Percentiles rank a stretch among this genome's conserved stretches.
Evolutionary conservation across 2,329 filamentous ascomycete species (phyloP).

Genomic region (Niveomyces coronatus): DNA sequence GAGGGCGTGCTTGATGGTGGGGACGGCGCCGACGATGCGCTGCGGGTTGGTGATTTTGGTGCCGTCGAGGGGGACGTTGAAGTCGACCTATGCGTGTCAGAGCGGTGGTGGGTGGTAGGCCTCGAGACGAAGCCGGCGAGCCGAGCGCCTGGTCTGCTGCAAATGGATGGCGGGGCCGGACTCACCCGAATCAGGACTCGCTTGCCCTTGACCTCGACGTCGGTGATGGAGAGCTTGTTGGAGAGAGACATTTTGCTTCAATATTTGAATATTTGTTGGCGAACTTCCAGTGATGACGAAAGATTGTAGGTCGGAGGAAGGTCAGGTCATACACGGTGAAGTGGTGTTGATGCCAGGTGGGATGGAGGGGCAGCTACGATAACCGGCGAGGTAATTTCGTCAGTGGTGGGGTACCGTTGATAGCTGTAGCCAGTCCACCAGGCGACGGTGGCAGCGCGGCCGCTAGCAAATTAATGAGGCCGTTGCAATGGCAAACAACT

Average conservation of each 20-base stretch:
- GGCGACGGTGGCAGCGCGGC: too few relatives aligned
- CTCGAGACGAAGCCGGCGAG: not conserved
- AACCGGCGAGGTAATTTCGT: constrained; percentile 9
- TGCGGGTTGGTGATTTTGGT: constrained; percentile 97
- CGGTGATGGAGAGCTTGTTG: constrained; percentile 94
- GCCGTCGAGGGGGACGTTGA: constrained; percentile 94
- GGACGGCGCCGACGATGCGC: constrained; percentile 90
- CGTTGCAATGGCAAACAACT: too few relatives aligned
- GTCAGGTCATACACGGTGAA: not conserved
- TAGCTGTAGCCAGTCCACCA: too few relatives aligned
- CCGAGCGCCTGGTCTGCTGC: not conserved
- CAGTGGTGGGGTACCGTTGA: too few relatives aligned
- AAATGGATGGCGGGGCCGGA: constrained; percentile 24
- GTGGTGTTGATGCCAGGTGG: constrained; percentile 3
- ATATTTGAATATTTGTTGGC: too few relatives aligned
- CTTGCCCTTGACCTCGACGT: constrained; percentile 97
- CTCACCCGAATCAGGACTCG: constrained; percentile 91
- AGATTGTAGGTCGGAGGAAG: too few relatives aligned
- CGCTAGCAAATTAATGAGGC: too few relatives aligned
- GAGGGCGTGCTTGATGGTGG: constrained; percentile 89
- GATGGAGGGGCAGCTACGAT: constrained; percentile 8
- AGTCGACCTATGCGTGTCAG: constrained; percentile 67
- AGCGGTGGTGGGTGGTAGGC: not conserved
- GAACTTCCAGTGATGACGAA: too few relatives aligned
- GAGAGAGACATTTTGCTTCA: constrained; percentile 78